Evolutionary conservation across 768 basidiomycete species (phyloP), one percentile per base, ranked within the genome.

Genomic region (Pholiota microspora): DNA sequence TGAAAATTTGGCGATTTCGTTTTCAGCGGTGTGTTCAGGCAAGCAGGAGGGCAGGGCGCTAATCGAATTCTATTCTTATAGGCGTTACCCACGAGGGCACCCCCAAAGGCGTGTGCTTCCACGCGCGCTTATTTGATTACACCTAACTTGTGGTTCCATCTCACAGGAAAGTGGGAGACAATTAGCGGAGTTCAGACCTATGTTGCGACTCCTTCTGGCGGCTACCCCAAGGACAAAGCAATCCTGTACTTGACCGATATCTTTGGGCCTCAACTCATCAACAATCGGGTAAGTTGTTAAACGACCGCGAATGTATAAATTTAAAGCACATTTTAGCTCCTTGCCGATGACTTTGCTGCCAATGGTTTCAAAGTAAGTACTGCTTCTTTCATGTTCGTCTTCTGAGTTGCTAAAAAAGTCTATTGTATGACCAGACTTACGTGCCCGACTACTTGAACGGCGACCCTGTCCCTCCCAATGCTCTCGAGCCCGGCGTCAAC

Each of bases 171-270:
- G 62, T 66, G 71, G 61, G 76, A 80, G 57, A 56, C 62, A 21
- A 73, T 85, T 53, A 72, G 67, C 23, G 83, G 81, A 2, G 72
- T 83, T 44, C 63, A 69, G 7, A 72, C 69, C 57, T 86, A 87
- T 55, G 72, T 84, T 48, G 77, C 79, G 0, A 82, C 78, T 0
- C 85, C 85, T 9, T 64, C 72, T 0, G 59, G 60, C 2, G 76
- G 77, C 32, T 83, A 80, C 55, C 67, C 77, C 51, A 79, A 82
- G 66, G 73, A 79, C 59, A 85, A 84, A 63, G 81, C 76, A 23
- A 51, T 86, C 45, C 73, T 87, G 25, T 80, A 72, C 70, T 64
- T 86, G 23, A 53, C 80, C 2, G 85, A 84, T 57, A 68, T 75
- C 44, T 83, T 80, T 54, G 84, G 83, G 7, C 62, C 76, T 24